phyloP scores from a whole-genome alignment of 176 grass and related monocot genomes.

The Neostapfia colusana region DNA sequence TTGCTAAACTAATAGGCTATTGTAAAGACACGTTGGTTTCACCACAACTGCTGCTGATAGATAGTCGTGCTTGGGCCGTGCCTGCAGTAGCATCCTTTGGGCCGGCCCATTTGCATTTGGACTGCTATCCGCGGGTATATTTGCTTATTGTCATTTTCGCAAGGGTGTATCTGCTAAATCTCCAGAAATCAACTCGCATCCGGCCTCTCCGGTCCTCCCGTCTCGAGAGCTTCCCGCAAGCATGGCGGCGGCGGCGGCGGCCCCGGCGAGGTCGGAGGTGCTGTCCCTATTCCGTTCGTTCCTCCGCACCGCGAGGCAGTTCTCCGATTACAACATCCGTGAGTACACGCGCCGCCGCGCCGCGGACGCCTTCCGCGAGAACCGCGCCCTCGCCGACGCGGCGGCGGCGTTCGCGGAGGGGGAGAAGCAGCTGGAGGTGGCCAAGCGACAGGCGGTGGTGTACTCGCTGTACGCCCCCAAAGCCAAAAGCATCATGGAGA shows the following conservation, averaged over 20 bases:
- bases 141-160: too few relatives aligned
- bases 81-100: background rate
- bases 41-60: too few relatives aligned
- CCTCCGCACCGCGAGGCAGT: constrained; percentile 59
- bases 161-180: background rate
- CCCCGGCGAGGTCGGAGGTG: constrained; percentile 53
- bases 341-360: constrained; percentile 69
- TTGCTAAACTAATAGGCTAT: too few relatives aligned
- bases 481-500: background rate
- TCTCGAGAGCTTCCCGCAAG: constrained; percentile 36
- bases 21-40: too few relatives aligned
- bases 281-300: constrained; percentile 68
- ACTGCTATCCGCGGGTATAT: too few relatives aligned
- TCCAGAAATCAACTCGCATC: background rate
- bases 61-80: too few relatives aligned
- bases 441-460: background rate
- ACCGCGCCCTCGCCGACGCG: background rate
- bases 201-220: background rate
- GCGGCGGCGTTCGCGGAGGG: background rate
- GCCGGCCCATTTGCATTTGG: background rate
- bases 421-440: background rate
- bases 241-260: constrained; percentile 45
- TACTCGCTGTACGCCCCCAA: background rate
- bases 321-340: constrained; percentile 88
- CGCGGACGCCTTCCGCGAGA: background rate